Base-by-base conservation (phyloP, 2,329 filamentous ascomycete species). In the Coniochaeta sp. region DNA sequence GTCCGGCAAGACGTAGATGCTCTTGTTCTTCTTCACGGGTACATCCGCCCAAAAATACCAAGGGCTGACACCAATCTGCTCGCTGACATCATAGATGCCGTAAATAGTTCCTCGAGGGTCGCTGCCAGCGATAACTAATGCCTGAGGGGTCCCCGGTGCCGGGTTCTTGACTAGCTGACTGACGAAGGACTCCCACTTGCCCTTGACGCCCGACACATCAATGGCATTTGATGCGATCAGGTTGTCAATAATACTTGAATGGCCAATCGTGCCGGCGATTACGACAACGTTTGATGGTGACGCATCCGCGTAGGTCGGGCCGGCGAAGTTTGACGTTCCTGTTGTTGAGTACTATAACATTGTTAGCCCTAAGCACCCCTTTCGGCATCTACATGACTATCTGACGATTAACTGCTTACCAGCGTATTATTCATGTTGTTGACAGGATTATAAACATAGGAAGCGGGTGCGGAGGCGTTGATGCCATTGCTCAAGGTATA, bases 61-160 rank as follows among this genome's bases (percentile, higher is more conserved):
- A 47, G 86, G 87, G 34, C 84, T 88, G 14, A 90, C 86, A 28
- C 88, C 88, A 61, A 90, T 89, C 69, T 90, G 87, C 71, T 90
- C 87, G 24, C 85, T 88, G 56, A 90, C 71, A 64, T 88, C 86
- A 72, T 91, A 91, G 22, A 89, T 75, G 12, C 88, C 88, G 66
- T 82, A 91, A 59, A 91, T 89, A 1, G 85, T 83, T 16, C 86
- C 86, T 63, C 87, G 77, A 2, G 77, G 71, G 69, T 90, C 87
- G 67, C 83, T 87, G 12, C 86, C 88, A 34, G 83, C 86, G 69
- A 91, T 85, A 1, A 90, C 83, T 19, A 90, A 75, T 1, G 87
- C 87, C 62, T 77, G 76, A 0, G 78, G 67, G 26, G 83, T 80
- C 22, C 82, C 84, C 1, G 79, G 76, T 14, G 86, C 70, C 0